phyloP scores from a whole-genome alignment of 345 rosid species.

The Erodium maritimum region DNA sequence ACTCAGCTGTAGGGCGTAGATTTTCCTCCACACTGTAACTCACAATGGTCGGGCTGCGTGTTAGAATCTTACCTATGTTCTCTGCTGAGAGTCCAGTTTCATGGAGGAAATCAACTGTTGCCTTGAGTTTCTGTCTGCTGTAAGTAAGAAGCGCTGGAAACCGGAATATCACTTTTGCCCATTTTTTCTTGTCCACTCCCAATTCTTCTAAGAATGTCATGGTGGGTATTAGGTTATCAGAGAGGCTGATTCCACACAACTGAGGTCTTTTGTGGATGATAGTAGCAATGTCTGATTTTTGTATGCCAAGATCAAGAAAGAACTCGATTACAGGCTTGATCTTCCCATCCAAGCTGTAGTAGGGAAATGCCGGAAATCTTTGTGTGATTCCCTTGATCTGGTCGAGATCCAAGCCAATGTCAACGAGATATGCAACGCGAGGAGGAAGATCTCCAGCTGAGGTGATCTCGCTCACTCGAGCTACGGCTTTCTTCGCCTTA shows the following conservation, averaged over 20 bases:
- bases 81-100: conserved; percentile 60
- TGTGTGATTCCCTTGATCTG: conserved; percentile 63
- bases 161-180: conserved; percentile 83
- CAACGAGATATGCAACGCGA: conserved; percentile 59
- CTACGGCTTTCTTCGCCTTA: conserved; percentile 47
- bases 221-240: conserved; percentile 66
- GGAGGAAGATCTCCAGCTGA: conserved; percentile 56
- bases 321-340: conserved; percentile 84
- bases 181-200: conserved; percentile 65
- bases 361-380: conserved; percentile 69
- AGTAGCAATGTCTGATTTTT: conserved; percentile 48
- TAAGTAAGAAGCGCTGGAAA: conserved; percentile 71
- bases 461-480: conserved; percentile 52
- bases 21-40: conserved; percentile 78
- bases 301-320: conserved; percentile 65
- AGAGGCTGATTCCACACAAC: conserved; percentile 70
- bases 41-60: conserved; percentile 59
- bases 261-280: conserved; percentile 76
- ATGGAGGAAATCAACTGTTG: conserved; percentile 49
- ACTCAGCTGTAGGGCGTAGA: conserved; percentile 62
- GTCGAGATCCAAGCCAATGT: conserved; percentile 70
- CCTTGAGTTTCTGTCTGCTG: conserved; percentile 60
- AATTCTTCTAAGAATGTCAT: conserved; percentile 60
- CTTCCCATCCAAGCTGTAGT: conserved; percentile 73
- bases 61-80: conserved; percentile 57